Evolutionary conservation across 2,329 filamentous ascomycete species (phyloP).

Genomic region (Penicillium sp.): DNA sequence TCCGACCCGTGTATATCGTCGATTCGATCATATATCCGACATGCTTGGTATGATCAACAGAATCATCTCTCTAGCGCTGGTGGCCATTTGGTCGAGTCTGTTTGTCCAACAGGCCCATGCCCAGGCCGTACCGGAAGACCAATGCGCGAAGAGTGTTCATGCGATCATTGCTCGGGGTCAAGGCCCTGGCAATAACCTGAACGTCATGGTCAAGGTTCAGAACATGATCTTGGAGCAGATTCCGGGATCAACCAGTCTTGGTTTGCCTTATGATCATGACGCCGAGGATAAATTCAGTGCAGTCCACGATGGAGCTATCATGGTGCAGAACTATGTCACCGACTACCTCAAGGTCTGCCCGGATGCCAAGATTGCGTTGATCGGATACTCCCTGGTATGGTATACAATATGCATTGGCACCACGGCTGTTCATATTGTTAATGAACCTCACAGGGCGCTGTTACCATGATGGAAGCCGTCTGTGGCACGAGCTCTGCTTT

Average conservation of each 20-base stretch:
- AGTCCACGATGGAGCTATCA: constrained; percentile 7
- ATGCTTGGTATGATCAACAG: background rate
- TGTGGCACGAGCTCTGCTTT: constrained; percentile 13
- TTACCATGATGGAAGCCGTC: constrained; percentile 12
- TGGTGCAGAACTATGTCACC: constrained; percentile 12
- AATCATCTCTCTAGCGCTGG: background rate
- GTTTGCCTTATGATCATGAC: constrained; percentile 13
- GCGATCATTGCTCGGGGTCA: constrained; percentile 14
- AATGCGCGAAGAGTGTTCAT: constrained; percentile 13
- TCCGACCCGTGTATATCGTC: background rate
- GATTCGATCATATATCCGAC: background rate
- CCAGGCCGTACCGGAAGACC: constrained; percentile 2
- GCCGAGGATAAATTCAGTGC: constrained; percentile 7
- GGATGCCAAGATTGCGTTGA: constrained; percentile 5
- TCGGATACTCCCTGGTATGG: constrained; percentile 16
- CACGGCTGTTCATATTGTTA: too few species aligned
- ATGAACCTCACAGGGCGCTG: constrained; percentile 7
- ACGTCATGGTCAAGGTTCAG: constrained; percentile 9
- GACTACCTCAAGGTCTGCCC: constrained; percentile 12
- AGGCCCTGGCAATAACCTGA: constrained; percentile 10
- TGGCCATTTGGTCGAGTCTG: background rate
- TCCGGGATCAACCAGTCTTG: constrained; percentile 15
- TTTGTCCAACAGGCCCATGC: background rate
- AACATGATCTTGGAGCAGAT: constrained; percentile 12
- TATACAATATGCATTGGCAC: too few species aligned